Base-by-base conservation (phyloP, 345 rosid species). In the Nephelium lappaceum region DNA sequence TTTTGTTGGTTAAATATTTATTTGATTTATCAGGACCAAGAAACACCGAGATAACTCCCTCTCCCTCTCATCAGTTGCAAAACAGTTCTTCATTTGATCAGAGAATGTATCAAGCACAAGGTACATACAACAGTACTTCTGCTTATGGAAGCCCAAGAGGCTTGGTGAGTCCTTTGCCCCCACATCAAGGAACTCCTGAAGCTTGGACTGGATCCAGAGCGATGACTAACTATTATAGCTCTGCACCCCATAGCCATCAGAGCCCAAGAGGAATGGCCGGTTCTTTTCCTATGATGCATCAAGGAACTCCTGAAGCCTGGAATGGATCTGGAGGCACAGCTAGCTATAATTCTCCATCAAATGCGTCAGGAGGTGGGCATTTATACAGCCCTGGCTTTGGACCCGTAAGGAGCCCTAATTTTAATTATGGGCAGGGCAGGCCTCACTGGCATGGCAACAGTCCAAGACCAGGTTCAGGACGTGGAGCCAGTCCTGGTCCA, bases 201-300 rank as follows among this genome's bases (percentile, higher is more conserved):
- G 66, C 82, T 61, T 80, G 90, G 92, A 85, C 75, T 80, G 81
- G 78, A 61, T 78, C 81, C 39, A 78, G 87, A 60, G 78, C 81
- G 42, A 58, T 80, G 11, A 71, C 84, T 43, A 45, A 66, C 74
- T 74, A 79, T 81, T 75, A 86, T 77, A 62, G 31, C 67, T 79
- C 73, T 76, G 82, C 77, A 73, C 82, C 72, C 72, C 81, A 69
- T 39, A 25, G 55, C 41, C 27, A 75, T 16, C 72, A 76, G 69
- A 75, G 72, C 64, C 87, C 88, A 14, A 79, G 90, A 24, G 81
- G 81, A 55, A 79, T 72, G 47, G 69, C 71, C 65, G 39, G 72
- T 81, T 87, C 91, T 81, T 84, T 72, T 75, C 90, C 88, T 38
- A 43, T 65, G 74, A 62, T 78, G 73, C 81, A 87, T 78, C 92